Evolutionary conservation across 2,329 filamentous ascomycete genomes (phyloP), one percentile per base, ranked within the genome.

Genomic region (Exophiala sp.): DNA sequence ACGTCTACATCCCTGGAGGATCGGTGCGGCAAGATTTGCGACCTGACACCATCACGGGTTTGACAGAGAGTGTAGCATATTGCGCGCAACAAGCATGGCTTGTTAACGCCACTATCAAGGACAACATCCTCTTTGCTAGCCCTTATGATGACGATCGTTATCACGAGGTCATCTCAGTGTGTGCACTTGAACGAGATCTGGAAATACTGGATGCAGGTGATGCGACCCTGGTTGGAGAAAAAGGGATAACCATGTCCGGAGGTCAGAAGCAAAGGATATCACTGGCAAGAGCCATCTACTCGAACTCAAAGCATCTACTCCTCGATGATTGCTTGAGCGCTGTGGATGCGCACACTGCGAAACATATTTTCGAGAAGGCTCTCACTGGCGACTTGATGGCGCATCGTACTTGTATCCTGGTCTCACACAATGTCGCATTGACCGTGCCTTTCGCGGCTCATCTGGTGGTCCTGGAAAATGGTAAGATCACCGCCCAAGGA

Each of bases 211-310:
- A 96, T 69, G 85, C 86, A 56, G 94, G 94, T 38, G 94, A 99
- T 68, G 84, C 95, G 70, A 97, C 94, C 0, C 75, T 96, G 18
- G 94, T 99, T 32, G 94, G 94, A 47, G 94, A 99, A 69, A 99
- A 97, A 72, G 94, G 94, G 33, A 96, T 99, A 58, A 92, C 92
- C 12, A 82, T 99, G 11, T 99, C 94, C 5, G 94, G 94, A 60
- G 94, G 94, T 5, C 94, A 99, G 72, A 97, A 97, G 73, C 94
- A 99, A 71, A 86, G 94, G 54, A 97, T 99, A 47, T 96, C 92
- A 11, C 80, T 99, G 41, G 94, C 94, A n/a, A 86, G 94, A 62
- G 94, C 94, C 1, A 80, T 99, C n/a, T 99, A 99, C 72, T 96
- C 90, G 61, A 92, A 90, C 71, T 95, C 91, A 5, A 87, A 86